A percentile compares a stretch with the other conserved stretches of the same genome.
phyloP scores from a whole-genome alignment of 1,284 basidiomycete species.

The Trametes hirsuta region DNA sequence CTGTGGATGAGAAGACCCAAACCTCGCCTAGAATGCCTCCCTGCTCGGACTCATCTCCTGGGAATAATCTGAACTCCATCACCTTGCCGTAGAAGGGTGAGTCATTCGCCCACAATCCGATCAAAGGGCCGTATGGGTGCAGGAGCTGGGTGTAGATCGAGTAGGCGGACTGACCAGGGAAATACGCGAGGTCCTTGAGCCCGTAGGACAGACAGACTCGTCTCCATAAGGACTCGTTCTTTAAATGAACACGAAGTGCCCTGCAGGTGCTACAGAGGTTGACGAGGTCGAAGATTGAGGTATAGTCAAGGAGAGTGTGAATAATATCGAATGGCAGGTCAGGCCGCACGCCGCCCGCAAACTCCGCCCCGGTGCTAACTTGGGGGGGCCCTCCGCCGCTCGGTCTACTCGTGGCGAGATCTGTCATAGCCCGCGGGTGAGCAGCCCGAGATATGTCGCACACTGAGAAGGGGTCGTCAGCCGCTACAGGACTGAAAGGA shows the following conservation, averaged over 20 bases:
- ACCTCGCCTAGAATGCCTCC: conserved; percentile 31
- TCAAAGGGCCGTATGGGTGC: conserved; percentile 27
- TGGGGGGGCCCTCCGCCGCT: too few relatives aligned
- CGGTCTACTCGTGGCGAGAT: too few relatives aligned
- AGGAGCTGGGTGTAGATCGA: conserved; percentile 28
- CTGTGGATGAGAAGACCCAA: conserved; percentile 20
- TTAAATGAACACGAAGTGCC: conserved; percentile 14
- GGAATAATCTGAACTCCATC: conserved; percentile 29
- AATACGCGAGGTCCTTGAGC: conserved; percentile 20
- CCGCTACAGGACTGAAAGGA: too few relatives aligned
- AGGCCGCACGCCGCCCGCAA: too few relatives aligned
- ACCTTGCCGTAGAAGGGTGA: conserved; percentile 28
- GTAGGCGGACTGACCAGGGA: conserved; percentile 19
- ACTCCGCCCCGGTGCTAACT: too few relatives aligned
- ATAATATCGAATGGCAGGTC: conserved; percentile 27
- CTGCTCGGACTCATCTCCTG: conserved; percentile 20
- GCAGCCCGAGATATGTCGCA: too few relatives aligned
- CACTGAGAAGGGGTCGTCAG: too few relatives aligned
- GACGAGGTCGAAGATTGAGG: conserved; percentile 20
- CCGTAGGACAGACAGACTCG: conserved; percentile 22
- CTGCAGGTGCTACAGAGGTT: conserved; percentile 27
- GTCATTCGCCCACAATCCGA: conserved; percentile 33
- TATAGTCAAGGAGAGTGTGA: conserved; percentile 19
- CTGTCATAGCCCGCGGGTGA: too few relatives aligned
- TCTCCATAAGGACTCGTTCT: conserved; percentile 27